Base-by-base conservation (phyloP, 208 protist genomes). In the Sergeia podlipaevii region DNA sequence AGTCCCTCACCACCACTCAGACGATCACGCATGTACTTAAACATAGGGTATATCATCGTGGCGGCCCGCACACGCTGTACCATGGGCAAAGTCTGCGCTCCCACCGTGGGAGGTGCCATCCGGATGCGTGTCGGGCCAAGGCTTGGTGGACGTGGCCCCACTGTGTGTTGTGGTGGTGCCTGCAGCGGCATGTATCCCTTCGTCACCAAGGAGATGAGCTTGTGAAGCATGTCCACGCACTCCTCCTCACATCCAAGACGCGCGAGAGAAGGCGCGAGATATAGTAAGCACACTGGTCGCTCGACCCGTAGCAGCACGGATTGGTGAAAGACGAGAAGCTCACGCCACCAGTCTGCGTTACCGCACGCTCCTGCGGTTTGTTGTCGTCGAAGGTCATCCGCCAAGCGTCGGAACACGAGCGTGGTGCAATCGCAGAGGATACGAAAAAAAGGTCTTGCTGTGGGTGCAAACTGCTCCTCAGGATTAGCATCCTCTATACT, bases 331-430 rank as follows among this genome's bases (percentile, higher is more conserved):
- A 60, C 52, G 11, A 89, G 29, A 4, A 88, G 52, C 52, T 89
- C 77, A 27, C 58, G 64, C 80, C 85, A 92, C 80, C 85, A 92
- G 37, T 88, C 74, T 5, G 70, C 70, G 52, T 80, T 86, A 18
- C 84, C 77, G 60, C 78, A 87, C 18, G 70, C 65, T 17, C 79
- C 78, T 5, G 71, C 79, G 15, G 66, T 54, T 60, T 81, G 76
- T 65, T 87, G 75, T 0, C 74, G 70, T 1, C 66, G 52, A 8
- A 88, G 65, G 50, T 87, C 79, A 21, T 80, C 80, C 1, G 70
- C 77, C 1, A 90, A 66, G 3, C 70, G 57, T 20, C 62, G 47
- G 65, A 82, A 85, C 28, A 86, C 73, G 7, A 85, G 62, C 32
- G 60, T 65, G 17, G 76, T 70, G 52, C 78, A 91, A 52, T 70